Conservation (phyloP, 352 stramenopile genomes). For the Pilasporangium apinafurcum region DNA sequence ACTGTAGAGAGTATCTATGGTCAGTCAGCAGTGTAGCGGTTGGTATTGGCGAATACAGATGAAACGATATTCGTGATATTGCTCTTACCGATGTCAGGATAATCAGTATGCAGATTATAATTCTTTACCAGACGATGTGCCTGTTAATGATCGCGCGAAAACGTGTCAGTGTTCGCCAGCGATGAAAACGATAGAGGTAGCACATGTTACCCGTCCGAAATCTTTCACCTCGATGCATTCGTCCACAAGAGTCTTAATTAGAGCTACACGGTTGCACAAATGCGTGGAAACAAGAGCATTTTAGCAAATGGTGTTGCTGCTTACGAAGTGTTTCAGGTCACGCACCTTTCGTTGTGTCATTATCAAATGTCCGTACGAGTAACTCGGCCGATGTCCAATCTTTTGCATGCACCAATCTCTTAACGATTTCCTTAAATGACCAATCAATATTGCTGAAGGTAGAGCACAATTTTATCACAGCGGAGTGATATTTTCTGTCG, state of each 20-base stretch:
- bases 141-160: conserved; percentile 11
- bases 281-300: too few relatives aligned
- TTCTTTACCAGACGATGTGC: conserved; percentile 51
- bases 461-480: conserved; percentile 37
- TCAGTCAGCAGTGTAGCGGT: background rate
- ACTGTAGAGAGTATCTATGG: conserved; percentile 46
- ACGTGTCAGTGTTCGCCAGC: background rate
- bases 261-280: too few relatives aligned
- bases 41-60: background rate
- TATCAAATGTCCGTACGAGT: conserved; percentile 32
- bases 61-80: background rate
- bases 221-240: conserved; percentile 42
- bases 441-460: conserved; percentile 28
- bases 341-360: too few relatives aligned
- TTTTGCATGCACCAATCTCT: conserved; percentile 37
- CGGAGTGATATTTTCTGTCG: conserved; percentile 33
- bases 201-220: conserved; percentile 43
- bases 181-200: background rate
- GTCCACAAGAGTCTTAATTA: conserved; percentile 38
- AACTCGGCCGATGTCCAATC: conserved; percentile 58
- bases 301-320: too few relatives aligned
- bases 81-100: conserved; percentile 41
- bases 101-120: conserved; percentile 38
- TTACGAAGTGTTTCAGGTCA: too few relatives aligned
- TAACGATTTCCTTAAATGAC: conserved; percentile 28